Base-by-base conservation (phyloP, 2,329 filamentous ascomycete species). In the Fusarium sp. region DNA sequence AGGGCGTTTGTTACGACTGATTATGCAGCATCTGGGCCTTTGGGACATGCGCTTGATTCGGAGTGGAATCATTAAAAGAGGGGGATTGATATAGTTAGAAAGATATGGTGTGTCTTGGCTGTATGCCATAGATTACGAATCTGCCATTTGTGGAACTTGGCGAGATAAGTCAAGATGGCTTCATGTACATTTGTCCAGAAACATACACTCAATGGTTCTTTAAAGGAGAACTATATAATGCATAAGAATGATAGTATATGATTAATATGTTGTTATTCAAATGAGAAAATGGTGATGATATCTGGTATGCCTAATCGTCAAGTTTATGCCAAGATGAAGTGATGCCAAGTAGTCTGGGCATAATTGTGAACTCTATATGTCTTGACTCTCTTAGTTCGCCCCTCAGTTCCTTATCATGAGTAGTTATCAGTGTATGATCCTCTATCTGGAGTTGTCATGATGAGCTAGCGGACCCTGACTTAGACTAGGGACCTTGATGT, bases 1-100 rank as follows among this genome's bases (percentile, higher is more conserved):
- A 58, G 76, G 17, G 76, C 76, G 7, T 78, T 78, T 68, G 76
- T 77, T 4, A 73, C 75, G 46, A 77, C 76, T 3, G 76, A 78
- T 58, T 78, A 78, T 73, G 73, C 76, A 8, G 75, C 65, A 31
- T 72, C 67, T 7, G 76, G 76, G 13, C 76, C 76, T 3, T 52
- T 73, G 37, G 76, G 76, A 0, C 76, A 78, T 56, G 75, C 76
- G 2, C 33, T 62, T 3, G 76, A 77, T 51, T 57, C 70, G 3
- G 71, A 74, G 40, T 72, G 65, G 67, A 74, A 72, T 39, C 71
- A 74, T 13, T 73, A 37, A 14, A 61, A 3, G 13, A 5, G 5
- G 20, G 9, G 8, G 25, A 39, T 23, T 8, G n/a, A n/a, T 35
- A 35, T 35, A 35, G 4, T 31, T 8, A 20, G 4, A 3, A 14